These are phyloP conservation scores for Quercus phellos DNA, from an alignment of 331 rosid genomes.

Conservation along the genomic window DNA sequence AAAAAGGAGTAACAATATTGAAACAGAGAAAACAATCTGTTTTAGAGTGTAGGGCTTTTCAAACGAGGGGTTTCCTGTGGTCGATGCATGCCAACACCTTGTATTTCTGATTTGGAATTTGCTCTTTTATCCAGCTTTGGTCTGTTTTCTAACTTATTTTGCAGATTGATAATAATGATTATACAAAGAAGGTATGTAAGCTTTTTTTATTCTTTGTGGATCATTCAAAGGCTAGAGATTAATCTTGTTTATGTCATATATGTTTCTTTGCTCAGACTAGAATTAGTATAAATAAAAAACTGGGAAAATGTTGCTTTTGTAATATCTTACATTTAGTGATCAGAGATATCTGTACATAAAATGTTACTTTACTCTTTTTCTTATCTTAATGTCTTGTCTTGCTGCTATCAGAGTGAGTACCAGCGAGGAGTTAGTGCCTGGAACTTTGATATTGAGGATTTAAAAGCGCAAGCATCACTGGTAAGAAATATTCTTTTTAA, in stretches of 20 bases:
- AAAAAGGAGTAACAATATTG: background rate
- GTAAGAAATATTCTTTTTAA: constrained; percentile 34
- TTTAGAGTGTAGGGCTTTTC: background rate
- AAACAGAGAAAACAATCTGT: background rate
- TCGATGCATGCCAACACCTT: background rate
- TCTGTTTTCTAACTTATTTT: background rate
- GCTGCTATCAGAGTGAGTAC: constrained; percentile 73
- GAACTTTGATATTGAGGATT: constrained; percentile 91
- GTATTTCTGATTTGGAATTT: background rate
- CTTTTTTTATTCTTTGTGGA: background rate
- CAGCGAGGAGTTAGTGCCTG: constrained; percentile 99
- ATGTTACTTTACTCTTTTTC: background rate
- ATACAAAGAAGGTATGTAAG: too few species aligned
- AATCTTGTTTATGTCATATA: background rate
- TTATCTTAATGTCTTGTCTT: background rate
- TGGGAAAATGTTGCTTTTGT: background rate
- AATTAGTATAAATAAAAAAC: background rate
- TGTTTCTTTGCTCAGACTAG: background rate
- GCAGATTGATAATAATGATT: background rate
- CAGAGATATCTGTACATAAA: background rate
- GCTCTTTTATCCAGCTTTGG: background rate
- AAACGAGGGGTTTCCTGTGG: background rate
- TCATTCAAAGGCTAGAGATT: background rate
- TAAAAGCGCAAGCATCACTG: constrained; percentile 94
- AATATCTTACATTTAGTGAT: background rate